Evolutionary conservation across 1,284 basidiomycete genomes (phyloP), one percentile per base, ranked within the genome.

Genomic region (Tremellales sp.): DNA sequence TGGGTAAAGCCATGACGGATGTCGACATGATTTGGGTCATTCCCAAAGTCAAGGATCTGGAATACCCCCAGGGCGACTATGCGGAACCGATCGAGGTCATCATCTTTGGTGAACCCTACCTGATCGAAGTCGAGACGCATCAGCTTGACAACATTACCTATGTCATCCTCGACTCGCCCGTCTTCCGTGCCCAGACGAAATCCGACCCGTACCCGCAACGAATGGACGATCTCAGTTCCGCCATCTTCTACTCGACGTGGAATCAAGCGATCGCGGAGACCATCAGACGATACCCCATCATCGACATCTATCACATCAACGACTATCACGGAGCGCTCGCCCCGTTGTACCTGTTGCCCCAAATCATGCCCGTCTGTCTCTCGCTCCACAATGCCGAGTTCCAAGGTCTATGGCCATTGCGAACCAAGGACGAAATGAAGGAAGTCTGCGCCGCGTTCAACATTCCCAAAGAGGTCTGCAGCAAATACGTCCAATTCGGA

Each of bases 331-430:
- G 89, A 53, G 87, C 88, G 19, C 81, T 94, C 38, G 90, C 82
- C 44, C 85, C 87, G 8, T 84, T 94, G 48, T 94, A 93, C 66
- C 79, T 94, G 16, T 78, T 94, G 13, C 90, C 90, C 36, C 88
- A 88, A 71, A 83, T 94, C 51, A 75, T 93, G 41, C 89, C 90
- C 0, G 80, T 84, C 58, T 93, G 90, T 73, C 76, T 93, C 28
- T 93, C 90, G n/a, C 78, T 94, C 19, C 90, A 94, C 77, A 94
- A 93, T 58, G 90, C 90, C 66, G 89, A 94, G 71, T 94, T 93
- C 79, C 90, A 94, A 68, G 90, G 90, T 75, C 79, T 93, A 21
- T 93, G 89, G 90, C 89, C 90, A 10, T 79, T 93, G 25, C 83
- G 90, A 44, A 93, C 89, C 34, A 93, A 94, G 76, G 90, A 93